Conservation (phyloP, 1,139 yeast genomes). For the Hyphopichia wangnamkhiaoensis region DNA sequence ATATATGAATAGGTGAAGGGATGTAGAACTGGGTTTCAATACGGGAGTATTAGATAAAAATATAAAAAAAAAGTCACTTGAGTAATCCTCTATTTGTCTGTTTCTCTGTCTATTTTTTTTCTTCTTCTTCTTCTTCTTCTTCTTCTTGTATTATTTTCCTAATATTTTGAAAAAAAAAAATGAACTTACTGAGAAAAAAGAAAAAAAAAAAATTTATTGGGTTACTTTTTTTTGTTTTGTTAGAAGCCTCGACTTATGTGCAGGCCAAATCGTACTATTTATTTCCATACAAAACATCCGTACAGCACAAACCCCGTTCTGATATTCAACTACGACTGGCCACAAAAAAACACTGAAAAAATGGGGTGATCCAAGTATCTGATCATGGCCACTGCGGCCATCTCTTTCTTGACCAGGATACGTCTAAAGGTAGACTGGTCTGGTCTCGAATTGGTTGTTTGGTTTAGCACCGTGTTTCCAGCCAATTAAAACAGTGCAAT, state of each 20-base stretch:
- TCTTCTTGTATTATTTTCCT: neutral
- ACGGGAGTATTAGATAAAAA: too few species aligned
- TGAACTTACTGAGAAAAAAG: neutral
- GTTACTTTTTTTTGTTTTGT: neutral
- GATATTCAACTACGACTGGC: neutral
- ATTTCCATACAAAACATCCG: neutral
- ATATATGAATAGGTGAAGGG: neutral
- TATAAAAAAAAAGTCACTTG: too few species aligned
- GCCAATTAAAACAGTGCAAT: conserved; percentile 7
- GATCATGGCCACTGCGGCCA: too few species aligned
- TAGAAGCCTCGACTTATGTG: neutral
- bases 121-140: conserved; percentile 4
- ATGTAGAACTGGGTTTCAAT: neutral
- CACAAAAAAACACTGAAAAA: neutral
- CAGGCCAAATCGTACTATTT: neutral
- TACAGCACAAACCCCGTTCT: conserved; percentile 1
- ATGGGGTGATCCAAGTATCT: neutral
- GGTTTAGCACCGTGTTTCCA: neutral
- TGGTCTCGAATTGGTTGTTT: neutral
- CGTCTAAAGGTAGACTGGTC: too few species aligned
- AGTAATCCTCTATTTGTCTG: too few species aligned
- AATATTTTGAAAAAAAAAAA: neutral
- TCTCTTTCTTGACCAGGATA: too few species aligned
- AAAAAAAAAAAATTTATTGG: neutral
- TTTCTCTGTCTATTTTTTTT: neutral